Base-by-base conservation (phyloP, 352 stramenopile species). In the Pythium rhizo-oryzae region DNA sequence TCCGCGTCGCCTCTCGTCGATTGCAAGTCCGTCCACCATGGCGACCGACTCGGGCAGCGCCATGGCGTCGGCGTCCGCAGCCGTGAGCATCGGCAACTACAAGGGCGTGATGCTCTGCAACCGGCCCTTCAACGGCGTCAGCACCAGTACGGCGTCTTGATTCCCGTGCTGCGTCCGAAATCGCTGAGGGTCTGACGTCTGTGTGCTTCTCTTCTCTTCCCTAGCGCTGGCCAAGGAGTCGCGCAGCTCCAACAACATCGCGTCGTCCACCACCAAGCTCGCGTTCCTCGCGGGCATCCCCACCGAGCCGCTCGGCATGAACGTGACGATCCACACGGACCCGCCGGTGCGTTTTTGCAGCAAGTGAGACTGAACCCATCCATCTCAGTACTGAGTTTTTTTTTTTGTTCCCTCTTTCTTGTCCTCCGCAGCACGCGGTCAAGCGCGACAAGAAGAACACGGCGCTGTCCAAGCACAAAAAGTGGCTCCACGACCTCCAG, bases 51-150 rank as follows among this genome's bases (percentile, higher is more conserved):
- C 52, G 55, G 52, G 16, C 47, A 60, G 60, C 67, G 71, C 51
- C 28, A 67, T 41, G 55, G 59, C 69, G 73, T 47, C 25, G 69
- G 69, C 74, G 11, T 63, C 70, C 23, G 76, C 72, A n/a, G 82
- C 82, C 35, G 83, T 96, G 66, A 94, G 84, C 64, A 97, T 98
- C 70, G 93, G 91, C 72, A 98, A 97, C 82, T 98, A 98, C 79
- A 98, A 98, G 78, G 94, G 93, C 60, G 93, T 98, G 28, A 98
- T 98, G 93, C 85, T 98, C 35, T 98, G 93, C 80, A 98, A 98
- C 75, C 78, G 94, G 23, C 93, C 94, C 16, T 98, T 98, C 82
- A 95, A 94, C 51, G 91, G 91, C 52, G 87, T 93, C 58, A 89
- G 76, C 63, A 83, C 76, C 62, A 89, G 85, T 94, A 76, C 72